Evolutionary conservation across 2,329 filamentous ascomycete species (phyloP), one percentile per base, ranked within the genome.

Genomic region (Ilyonectria sp.): DNA sequence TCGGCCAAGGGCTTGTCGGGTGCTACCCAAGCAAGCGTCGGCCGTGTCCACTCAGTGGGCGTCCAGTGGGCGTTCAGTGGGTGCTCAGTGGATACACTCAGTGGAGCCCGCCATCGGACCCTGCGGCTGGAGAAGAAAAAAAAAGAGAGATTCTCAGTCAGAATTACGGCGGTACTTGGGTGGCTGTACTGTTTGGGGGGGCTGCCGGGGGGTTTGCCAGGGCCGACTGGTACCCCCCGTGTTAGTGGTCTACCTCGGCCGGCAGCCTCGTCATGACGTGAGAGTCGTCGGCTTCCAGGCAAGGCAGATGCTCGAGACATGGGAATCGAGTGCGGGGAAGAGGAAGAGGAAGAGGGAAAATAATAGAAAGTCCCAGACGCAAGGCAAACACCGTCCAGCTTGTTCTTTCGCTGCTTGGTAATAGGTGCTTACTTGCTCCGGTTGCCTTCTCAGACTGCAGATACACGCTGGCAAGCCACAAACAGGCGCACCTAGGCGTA

Each of bases 61-160:
- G 31, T 7, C 8, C 31, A 33, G 31, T 33, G 31, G 31, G 7
- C 31, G 7, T 6, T 11, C 31, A 33, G 31, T 33, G 31, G 31
- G 7, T 4, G 35, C 31, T 44, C 17, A 19, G 57, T 17, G 21
- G 33, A 19, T 13, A 47, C 53, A 50, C 56, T 11, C 29, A 59
- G 66, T 68, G 67, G 67, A 57, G 54, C 47, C 49, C 19, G 46
- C 53, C 56, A 73, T 72, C 69, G 73, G 72, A 75, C 73, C 73
- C 73, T 75, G 69, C 72, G 73, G 72, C 66, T 71, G 65, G 70
- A 71, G 65, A 73, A 64, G 65, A 71, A 75, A 72, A 74, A 75
- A 72, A 71, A 60, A 65, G 65, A 70, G 68, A 67, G 67, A 49
- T 35, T 66, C 67, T 74, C 26, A 57, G 46, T 46, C 52, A 59